phyloP scores from a whole-genome alignment of 2,329 filamentous ascomycete genomes.

The Botrytis pseudocinerea region DNA sequence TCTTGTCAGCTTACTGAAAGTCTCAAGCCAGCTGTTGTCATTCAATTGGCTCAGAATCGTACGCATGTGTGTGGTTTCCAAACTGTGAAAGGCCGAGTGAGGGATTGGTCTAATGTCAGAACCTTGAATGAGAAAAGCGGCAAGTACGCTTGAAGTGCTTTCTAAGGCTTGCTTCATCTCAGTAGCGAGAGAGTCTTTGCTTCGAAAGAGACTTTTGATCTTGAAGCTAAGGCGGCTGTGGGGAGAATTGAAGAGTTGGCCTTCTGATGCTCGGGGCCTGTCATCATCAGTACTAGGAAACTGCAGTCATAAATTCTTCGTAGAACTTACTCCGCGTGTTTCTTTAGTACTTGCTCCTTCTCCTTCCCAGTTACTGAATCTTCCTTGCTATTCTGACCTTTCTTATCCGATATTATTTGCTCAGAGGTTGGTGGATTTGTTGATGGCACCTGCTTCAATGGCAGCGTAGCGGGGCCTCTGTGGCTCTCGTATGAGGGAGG shows the following conservation, averaged over 20 bases:
- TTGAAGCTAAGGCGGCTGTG: conserved; percentile 32
- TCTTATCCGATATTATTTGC: not conserved
- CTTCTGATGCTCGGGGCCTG: conserved; percentile 27
- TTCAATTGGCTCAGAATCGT: conserved; percentile 37
- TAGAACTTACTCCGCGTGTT: not conserved
- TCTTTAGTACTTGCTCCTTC: not conserved
- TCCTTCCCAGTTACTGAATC: not conserved
- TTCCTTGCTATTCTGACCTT: not conserved
- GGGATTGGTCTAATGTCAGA: conserved; percentile 29
- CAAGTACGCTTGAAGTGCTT: conserved; percentile 30
- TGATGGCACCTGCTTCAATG: not conserved
- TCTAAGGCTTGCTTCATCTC: conserved; percentile 34
- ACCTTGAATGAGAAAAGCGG: conserved; percentile 33
- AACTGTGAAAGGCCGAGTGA: conserved; percentile 37
- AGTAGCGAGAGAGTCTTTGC: conserved; percentile 35
- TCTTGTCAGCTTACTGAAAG: conserved; percentile 28
- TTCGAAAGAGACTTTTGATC: conserved; percentile 35
- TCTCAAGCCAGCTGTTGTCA: conserved; percentile 36
- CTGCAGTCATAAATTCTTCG: not conserved
- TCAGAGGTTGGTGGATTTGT: not conserved
- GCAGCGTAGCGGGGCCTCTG: not conserved
- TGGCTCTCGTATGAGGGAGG: conserved; percentile 25
- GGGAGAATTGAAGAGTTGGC: conserved; percentile 33
- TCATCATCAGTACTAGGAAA: conserved; percentile 21
- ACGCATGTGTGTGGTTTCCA: conserved; percentile 37